Conservation (phyloP, 1,284 basidiomycete genomes). For the Inonotus obliquus region DNA sequence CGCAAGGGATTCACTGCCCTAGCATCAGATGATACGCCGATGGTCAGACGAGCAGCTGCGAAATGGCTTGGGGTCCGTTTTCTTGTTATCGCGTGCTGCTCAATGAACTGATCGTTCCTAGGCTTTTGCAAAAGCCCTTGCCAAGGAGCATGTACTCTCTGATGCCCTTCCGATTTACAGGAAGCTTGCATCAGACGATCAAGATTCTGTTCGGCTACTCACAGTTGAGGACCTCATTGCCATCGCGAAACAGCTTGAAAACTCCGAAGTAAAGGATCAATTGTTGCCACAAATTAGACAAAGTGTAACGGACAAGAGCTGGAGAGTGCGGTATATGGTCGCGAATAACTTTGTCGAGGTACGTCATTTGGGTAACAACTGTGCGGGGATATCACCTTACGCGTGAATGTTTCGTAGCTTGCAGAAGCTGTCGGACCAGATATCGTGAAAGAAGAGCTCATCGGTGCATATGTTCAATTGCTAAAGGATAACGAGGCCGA, state of each 20-base stretch:
- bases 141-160: conserved; percentile 76
- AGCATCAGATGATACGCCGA: conserved; percentile 94
- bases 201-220: conserved; percentile 94
- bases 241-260: conserved; percentile 80
- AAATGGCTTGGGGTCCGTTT: conserved; percentile 87
- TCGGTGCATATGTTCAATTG: conserved; percentile 89
- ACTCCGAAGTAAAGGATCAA: conserved; percentile 88
- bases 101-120: conserved; percentile 31
- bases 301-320: conserved; percentile 93
- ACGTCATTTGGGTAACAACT: conserved; percentile 19
- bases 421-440: conserved; percentile 90
- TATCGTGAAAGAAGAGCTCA: conserved; percentile 91
- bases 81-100: conserved; percentile 2
- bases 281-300: conserved; percentile 85
- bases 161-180: conserved; percentile 94
- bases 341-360: conserved; percentile 97
- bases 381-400: conserved; percentile 9
- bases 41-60: conserved; percentile 96
- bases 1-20: conserved; percentile 83
- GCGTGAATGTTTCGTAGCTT: conserved; percentile 45
- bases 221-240: conserved; percentile 97
- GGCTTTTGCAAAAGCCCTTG: conserved; percentile 74
- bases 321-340: conserved; percentile 99
- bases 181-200: conserved; percentile 93
- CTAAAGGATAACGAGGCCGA: conserved; percentile 99